Evolutionary conservation across 345 rosid species (phyloP).

Genomic region (Gossypium herbaceum): DNA sequence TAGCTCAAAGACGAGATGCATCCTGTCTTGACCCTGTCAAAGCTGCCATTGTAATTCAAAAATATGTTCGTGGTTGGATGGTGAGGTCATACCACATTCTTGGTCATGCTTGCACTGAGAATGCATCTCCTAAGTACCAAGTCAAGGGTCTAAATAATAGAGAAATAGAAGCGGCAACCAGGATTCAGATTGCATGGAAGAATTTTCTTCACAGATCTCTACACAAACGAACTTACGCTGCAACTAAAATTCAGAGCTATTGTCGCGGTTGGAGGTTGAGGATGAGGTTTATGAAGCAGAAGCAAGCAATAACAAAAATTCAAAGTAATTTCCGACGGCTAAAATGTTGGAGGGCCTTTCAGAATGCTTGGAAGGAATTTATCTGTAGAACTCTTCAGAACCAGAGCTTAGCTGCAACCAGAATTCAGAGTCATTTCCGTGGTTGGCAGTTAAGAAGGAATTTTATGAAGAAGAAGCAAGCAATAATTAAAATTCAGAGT

Average conservation of each 20-base stretch:
- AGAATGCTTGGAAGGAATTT: conserved; percentile 18
- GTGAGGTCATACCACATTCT: conserved; percentile 13
- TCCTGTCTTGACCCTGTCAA: conserved; percentile 20
- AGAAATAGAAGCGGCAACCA: conserved; percentile 44
- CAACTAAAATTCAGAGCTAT: conserved; percentile 44
- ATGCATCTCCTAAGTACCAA: conserved; percentile 12
- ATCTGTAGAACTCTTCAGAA: conserved; percentile 16
- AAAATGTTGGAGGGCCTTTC: conserved; percentile 31
- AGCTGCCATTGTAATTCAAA: conserved; percentile 26
- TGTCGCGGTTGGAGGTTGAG: conserved; percentile 41
- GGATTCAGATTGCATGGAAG: conserved; percentile 63
- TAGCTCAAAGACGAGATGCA: conserved; percentile 21
- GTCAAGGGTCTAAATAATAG: conserved; percentile 12
- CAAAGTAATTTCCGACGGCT: conserved; percentile 37
- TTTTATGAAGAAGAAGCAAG: conserved; percentile 35
- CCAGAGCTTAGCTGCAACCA: conserved; percentile 44
- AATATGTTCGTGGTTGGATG: conserved; percentile 23
- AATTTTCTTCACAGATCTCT: conserved; percentile 24
- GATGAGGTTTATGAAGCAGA: conserved; percentile 33
- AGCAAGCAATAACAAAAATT: conserved; percentile 39
- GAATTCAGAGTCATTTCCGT: conserved; percentile 41
- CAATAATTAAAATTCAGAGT: conserved; percentile 43
- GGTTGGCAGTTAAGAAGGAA: conserved; percentile 42
- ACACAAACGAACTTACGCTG: conserved; percentile 30
- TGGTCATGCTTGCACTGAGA: conserved; percentile 17